Evolutionary conservation across 768 basidiomycete species (phyloP).

Genomic region (Russula olivacea): DNA sequence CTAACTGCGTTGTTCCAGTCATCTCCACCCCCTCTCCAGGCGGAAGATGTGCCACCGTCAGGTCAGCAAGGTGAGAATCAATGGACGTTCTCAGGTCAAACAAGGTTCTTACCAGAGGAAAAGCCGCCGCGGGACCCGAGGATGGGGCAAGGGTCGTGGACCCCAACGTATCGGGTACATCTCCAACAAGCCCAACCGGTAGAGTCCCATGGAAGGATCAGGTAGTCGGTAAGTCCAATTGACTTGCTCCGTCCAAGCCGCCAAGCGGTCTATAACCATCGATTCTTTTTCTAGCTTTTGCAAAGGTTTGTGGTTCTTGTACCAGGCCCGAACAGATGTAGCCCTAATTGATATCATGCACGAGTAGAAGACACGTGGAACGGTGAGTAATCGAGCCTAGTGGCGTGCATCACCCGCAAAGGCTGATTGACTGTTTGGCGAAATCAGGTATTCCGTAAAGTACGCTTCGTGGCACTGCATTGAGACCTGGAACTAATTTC

Average conservation of each 20-base stretch:
- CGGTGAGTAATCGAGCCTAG: conserved; percentile 10
- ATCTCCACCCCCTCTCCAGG: background rate
- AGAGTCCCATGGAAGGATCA: conserved; percentile 53
- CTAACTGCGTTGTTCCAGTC: background rate
- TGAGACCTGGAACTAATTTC: background rate
- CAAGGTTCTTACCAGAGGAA: background rate
- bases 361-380: conserved; percentile 17
- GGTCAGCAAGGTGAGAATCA: conserved; percentile 33
- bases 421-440: background rate
- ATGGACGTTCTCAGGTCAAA: too few relatives aligned
- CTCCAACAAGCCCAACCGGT: conserved; percentile 24
- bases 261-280: background rate
- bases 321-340: background rate
- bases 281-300: background rate
- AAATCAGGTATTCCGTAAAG: conserved; percentile 18
- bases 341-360: background rate
- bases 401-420: background rate
- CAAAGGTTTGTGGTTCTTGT: conserved; percentile 12
- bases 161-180: conserved; percentile 8
- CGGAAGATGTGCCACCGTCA: conserved; percentile 26
- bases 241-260: too few relatives aligned
- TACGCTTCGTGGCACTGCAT: background rate
- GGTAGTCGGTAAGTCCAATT: conserved; percentile 43
- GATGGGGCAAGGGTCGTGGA: conserved; percentile 33
- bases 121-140: conserved; percentile 33